Evolutionary conservation across 2,329 filamentous ascomycete species (phyloP), one percentile per base, ranked within the genome.

Genomic region (Neopestalotiopsis sp.): DNA sequence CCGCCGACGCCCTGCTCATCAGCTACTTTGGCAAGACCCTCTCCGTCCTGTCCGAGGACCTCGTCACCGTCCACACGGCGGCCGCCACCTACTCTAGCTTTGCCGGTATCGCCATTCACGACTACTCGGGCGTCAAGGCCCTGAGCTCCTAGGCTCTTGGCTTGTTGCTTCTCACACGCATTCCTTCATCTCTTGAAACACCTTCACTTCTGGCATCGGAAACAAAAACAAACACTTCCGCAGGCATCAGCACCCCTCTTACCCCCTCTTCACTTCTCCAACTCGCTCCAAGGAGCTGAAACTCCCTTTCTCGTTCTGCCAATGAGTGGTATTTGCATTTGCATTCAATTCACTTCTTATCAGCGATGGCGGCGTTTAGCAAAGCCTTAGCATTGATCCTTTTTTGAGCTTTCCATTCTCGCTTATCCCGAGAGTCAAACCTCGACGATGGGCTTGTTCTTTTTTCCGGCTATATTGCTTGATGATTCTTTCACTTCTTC

Each of bases 41-140:
- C n/a, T 30, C 40, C 10, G 12, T 13, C 38, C 58, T 67, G n/a
- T 28, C 28, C 20, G 14, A 14, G 14, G 66, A 67, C 30, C 66
- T 67, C 13, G 45, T 34, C 24, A 53, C 66, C 9, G 17, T 67
- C 7, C 38, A 61, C 20, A 34, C 32, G 5, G 14, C n/a, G 10
- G 66, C 66, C 7, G 17, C 40, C 24, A 56, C 24, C 5, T 56
- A 67, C 30, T 14, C 57, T 13, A 61, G 57, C 58, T 67, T 67
- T 62, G 66, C 66, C 0, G 66, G 66, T 6, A 67, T 67, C 17
- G 66, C 66, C 14, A 62, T 67, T 30, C 66, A 67, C 57, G 66
- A 67, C 30, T 61, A 66, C 45, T 30, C 30, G 9, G 64, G 64
- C 6, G 17, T 58, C 14, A 34, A 32, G 32, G 64, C 64, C 6